Evolutionary conservation across 2,329 filamentous ascomycete species (phyloP), one percentile per base, ranked within the genome.

Genomic region (Ascochyta pisi): DNA sequence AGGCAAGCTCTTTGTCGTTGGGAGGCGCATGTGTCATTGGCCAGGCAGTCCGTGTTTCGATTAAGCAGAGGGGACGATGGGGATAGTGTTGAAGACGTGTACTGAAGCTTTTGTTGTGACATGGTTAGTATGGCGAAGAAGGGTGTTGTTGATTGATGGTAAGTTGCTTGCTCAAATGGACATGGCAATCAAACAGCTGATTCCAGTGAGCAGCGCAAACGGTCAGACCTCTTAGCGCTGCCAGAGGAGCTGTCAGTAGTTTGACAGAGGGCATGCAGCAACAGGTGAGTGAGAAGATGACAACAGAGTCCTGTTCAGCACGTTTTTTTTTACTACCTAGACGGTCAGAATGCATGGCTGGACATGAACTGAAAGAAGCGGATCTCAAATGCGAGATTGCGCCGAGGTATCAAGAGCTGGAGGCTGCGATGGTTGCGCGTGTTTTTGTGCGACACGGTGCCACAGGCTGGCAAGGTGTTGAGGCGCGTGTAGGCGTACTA

Each of bases 21-120:
- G 56, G 47, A 26, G 38, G 38, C 4, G 37, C 43, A 40, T 54
- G 56, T 22, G 51, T 54, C 42, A 54, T 51, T 35, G 16, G 12
- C 27, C 19, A 42, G 26, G n/a, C n/a, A 8, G 13, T 15, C 9
- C 7, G 15, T 15, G 8, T 4, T n/a, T 7, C 22, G 4, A 26
- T 7, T 10, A 27, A 33, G 31, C 5, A 33, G 5, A 33, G 13
- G 31, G 13, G 12, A 33, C 5, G 31, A 33, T 10, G 31, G 13
- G 10, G 13, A 33, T 2, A 33, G 31, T 10, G 31, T 15, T 33
- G 7, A 15, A 5, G 10, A 8, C 13, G 31, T 33, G 31, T 13
- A 15, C 8, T 33, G 31, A 13, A 10, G 12, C 31, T 10, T 33
- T 33, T 1, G 31, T 33, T 5, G 31, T 33, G 31, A 13, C 31